Base-by-base conservation (phyloP, 2,329 filamentous ascomycete species). In the Nemania abortiva region DNA sequence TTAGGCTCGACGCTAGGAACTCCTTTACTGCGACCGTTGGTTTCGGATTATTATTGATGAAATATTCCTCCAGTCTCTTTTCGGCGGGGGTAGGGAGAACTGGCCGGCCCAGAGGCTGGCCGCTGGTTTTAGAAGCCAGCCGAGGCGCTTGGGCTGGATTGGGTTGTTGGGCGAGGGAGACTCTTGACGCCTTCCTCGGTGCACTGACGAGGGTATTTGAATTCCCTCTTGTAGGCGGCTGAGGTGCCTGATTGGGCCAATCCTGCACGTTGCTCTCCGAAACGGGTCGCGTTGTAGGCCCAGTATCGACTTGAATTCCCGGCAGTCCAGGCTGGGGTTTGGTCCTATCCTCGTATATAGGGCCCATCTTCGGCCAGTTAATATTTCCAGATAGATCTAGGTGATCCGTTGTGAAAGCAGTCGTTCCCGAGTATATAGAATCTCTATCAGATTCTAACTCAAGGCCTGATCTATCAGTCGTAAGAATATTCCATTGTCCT, bases 1-100 rank as follows among this genome's bases (percentile, higher is more conserved):
- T 84, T 2, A 88, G 77, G 49, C 85, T 88, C 0, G 86, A 88
- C 10, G 87, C 86, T 50, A 88, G 79, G 74, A 87, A 85, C 49
- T 86, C 85, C 42, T 83, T 84, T 49, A 86, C 82, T 0, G 82
- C 84, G 55, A 86, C 81, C 50, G 81, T 86, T 1, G 87, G 86
- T 1, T 82, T 75, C 1, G 84, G 80, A 31, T 86, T 81, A 6
- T 79, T 78, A 54, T 29, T 49, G 29, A 83, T 81, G 70, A 86
- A 89, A 68, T 87, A 88, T 29, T 85, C 82, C 63, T 89, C 86
- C 1, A 89, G 79, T 1, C 86, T 83, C 22, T 77, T 79, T 66
- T 87, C 81, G 7, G 87, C 81, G 63, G 87, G 86, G 15, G 80
- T 76, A 5, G 86, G 82, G 60, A 89, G 83, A 37, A 76, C 80